These are phyloP conservation scores for Rutstroemia sydowiana DNA, from an alignment of 2,329 filamentous ascomycete species.

Conservation along the genomic window DNA sequence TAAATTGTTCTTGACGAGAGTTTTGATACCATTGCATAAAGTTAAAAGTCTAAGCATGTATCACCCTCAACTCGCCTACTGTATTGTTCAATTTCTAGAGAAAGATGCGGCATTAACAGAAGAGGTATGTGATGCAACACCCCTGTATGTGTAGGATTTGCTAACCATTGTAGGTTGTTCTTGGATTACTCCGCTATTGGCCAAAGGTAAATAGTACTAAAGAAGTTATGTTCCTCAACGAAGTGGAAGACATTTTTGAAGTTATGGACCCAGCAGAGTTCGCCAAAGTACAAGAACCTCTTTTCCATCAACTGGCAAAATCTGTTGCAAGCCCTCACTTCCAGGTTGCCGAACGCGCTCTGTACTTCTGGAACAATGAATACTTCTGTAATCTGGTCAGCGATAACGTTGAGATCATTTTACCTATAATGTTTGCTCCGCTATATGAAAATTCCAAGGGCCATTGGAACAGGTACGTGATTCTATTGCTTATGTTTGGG, in stretches of 20 bases:
- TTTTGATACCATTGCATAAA: conserved; percentile 90
- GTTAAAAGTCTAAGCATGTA: conserved; percentile 99
- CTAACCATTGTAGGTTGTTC: conserved; percentile 60
- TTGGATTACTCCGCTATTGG: conserved; percentile 93
- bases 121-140: conserved; percentile 56
- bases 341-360: conserved; percentile 91
- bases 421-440: conserved; percentile 98
- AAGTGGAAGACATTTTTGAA: conserved; percentile 98
- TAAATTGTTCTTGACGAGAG: conserved; percentile 92
- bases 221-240: conserved; percentile 99
- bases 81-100: conserved; percentile 96
- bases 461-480: conserved; percentile 80
- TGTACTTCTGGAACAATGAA: conserved; percentile 99
- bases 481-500: conserved; percentile 7
- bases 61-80: conserved; percentile 95
- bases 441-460: conserved; percentile 98
- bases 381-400: conserved; percentile 99
- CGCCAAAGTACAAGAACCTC: conserved; percentile 93
- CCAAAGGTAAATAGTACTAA: conserved; percentile 99
- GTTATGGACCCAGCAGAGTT: conserved; percentile 99
- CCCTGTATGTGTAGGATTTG: conserved; percentile 1
- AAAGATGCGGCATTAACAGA: conserved; percentile 96
- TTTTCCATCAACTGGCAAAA: conserved; percentile 96
- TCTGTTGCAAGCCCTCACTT: conserved; percentile 98
- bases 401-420: conserved; percentile 96